Conservation (phyloP, 176 grass and related monocot species). For the Saccharum officinarum region DNA sequence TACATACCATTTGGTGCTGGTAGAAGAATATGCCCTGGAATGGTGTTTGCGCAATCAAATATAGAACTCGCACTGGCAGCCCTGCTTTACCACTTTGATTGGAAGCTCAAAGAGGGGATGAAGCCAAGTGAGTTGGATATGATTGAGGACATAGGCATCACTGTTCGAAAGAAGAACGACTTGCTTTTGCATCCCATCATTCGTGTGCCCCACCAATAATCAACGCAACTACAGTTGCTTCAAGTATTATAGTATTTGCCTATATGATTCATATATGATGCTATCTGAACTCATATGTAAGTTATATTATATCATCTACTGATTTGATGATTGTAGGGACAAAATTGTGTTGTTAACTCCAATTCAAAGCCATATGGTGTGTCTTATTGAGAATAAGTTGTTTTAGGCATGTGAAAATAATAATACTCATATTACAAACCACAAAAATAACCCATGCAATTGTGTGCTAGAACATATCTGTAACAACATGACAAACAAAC, state of each 20-base stretch:
- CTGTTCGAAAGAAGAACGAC: neutral
- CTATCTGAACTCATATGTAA: no score
- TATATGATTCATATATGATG: neutral
- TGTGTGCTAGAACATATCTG: no score
- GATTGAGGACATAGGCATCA: conserved; percentile 21
- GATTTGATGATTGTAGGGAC: no score
- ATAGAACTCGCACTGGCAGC: neutral
- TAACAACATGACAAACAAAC: no score
- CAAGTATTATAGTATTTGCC: neutral
- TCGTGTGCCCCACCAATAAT: neutral
- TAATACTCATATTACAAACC: no score
- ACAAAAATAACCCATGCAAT: no score
- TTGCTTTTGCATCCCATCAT: neutral
- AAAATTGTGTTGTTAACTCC: no score
- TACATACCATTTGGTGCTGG: conserved; percentile 21
- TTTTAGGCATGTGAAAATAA: no score
- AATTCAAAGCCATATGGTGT: no score
- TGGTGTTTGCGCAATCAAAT: neutral
- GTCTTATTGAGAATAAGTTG: no score
- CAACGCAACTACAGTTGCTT: neutral
- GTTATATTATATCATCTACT: no score
- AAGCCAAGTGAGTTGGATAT: conserved; percentile 14
- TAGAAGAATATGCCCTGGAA: conserved; percentile 19
- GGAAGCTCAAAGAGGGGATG: neutral
- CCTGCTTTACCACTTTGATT: conserved; percentile 31